Base-by-base conservation (phyloP, 495 filamentous ascomycete genomes). In the Penicillium antarcticum region DNA sequence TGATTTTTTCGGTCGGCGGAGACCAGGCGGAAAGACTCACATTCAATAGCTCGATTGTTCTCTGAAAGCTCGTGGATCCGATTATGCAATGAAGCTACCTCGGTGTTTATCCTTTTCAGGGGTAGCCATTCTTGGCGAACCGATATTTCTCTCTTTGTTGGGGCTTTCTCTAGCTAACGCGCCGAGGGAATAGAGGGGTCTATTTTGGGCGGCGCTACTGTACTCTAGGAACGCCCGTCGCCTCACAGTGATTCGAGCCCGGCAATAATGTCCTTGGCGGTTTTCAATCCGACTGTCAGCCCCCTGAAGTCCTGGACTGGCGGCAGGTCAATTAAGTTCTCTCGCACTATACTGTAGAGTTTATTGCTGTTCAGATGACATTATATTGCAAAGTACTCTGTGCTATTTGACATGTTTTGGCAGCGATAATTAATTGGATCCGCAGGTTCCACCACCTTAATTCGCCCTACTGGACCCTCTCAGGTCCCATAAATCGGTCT, bases 381-480 rank as follows among this genome's bases (percentile, higher is more conserved):
- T 1, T 29, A 29, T 29, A 29, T 29, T 29, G 26, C 26, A 7
- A 29, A 10, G 8, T 29, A 29, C 26, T 29, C 6, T 29, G 9
- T 10, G 9, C 26, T 29, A 23, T 7, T 24, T 5, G 9, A 48
- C 9, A 38, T 29, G 6, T 47, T 19, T 44, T 40, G 17, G 2
- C 48, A 44, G 44, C 24, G 35, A 17, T 26, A 42, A 38, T 48
- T 47, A 47, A 44, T 45, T 42, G 42, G 53, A 54, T 60, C 50
- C 51, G 11, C 53, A 48, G 57, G 57, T 54, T 57, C 57, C 58
- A 61, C 58, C 55, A 61, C 47, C 58, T 61, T 61, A 61, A 40
- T 54, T 61, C 47, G 16, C 33, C 43, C 43, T 41, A 33, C 12
- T 35, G 21, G 3, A 13, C 19, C 10, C 12, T 26, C 10, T 17